Base-by-base conservation (phyloP, 2,329 filamentous ascomycete genomes). In the Fusarium sp. region DNA sequence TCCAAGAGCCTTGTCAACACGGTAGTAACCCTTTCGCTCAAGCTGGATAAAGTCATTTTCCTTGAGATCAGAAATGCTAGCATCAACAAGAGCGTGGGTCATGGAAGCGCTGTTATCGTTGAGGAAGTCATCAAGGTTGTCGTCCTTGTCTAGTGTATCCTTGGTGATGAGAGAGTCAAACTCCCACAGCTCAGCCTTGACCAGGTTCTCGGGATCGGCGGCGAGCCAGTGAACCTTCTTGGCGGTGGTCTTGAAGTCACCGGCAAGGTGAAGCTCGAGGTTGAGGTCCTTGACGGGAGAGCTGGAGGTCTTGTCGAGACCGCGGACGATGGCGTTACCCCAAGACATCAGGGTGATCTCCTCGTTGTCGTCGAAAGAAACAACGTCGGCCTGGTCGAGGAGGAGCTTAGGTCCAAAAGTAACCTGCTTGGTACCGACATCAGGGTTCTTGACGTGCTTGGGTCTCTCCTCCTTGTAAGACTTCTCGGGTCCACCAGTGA, bases 171-270 rank as follows among this genome's bases (percentile, higher is more conserved):
- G 87, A 82, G 97, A 95, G 81, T 97, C 95, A 79, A 98, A 98
- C 73, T 98, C 94, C 81, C 94, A 95, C 13, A 97, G 86, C 80
- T 97, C 93, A 23, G 96, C 90, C 10, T 90, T 89, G 16, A 97
- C 85, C 1, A 97, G 86, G 62, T 91, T 88, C 82, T 95, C 92
- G 45, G 88, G 88, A 71, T 93, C 88, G 1, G 86, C 88, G 3
- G 93, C 91, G 49, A 98, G 84, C 95, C 95, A 98, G 2, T 94
- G 98, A 39, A 98, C 89, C 86, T 98, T 98, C 89, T 98, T 98
- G 77, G 93, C 90, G 0, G 95, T 98, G 77, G 93, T 91, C 85
- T 97, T 97, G 80, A 98, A 93, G 79, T 98, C 95, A 58, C 95
- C 94, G 75, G 92, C 89, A 51, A 98, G 88, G 80, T 98, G 91